Base-by-base conservation (phyloP, 306 rosid species). In the Cucumis sativus region DNA sequence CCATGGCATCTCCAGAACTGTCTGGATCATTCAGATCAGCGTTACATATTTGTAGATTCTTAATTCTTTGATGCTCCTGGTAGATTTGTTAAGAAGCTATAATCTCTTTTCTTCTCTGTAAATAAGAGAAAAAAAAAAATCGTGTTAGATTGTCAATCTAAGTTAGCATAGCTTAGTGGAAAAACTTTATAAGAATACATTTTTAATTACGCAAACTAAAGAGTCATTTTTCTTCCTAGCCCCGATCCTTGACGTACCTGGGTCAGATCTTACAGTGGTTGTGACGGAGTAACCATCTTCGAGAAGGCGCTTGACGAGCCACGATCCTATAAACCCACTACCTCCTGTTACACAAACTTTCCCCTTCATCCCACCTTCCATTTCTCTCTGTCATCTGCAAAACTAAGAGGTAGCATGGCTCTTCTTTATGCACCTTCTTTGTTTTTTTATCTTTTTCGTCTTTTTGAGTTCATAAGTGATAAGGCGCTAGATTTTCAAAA, bases 281-380 rank as follows among this genome's bases (percentile, higher is more conserved):
- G 79, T 79, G 28, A 90, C 86, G 0, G 80, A 79, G 45, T 85
- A 88, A 56, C 91, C 92, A 78, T 47, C 80, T 62, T 82, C 85
- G 74, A 90, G 96, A 55, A 90, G 91, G 25, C 80, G 84, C 89
- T 78, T 82, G 57, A 90, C 81, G 54, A 90, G 77, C 96, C 92
- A 90, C 13, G 96, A 88, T 1, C 82, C 96, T 7, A 88, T 41
- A 68, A 64, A 90, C 23, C 96, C 92, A 1, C 87, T 86, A 41
- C 86, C 92, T 16, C 96, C 91, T 3, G 92, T 90, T 10, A 90
- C 92, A 64, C 70, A 64, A 64, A 64, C 40, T 61, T 28, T 61
- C 18, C 67, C 67, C n/a, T 61, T 61, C 9, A 33, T 28, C 18
- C 39, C 67, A 28, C 40, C n/a, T 28, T 61, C 86, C 87, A 83